These are phyloP conservation scores for Gossypium sturtianum DNA, from an alignment of 345 rosid species.

Conservation along the genomic window DNA sequence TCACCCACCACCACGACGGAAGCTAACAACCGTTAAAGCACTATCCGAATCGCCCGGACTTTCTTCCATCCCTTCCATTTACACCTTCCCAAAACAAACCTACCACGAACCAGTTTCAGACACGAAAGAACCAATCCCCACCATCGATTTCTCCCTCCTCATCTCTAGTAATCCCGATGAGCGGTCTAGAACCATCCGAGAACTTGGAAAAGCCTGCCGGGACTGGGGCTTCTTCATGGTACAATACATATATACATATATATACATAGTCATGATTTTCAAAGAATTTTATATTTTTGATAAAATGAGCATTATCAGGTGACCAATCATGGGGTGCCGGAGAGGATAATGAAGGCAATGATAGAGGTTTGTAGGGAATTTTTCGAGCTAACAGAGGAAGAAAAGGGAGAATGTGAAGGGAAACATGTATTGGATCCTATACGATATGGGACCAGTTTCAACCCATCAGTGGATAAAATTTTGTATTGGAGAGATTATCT, in stretches of 20 bases:
- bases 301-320: constrained; percentile 21
- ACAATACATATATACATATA: constrained; percentile 9
- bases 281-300: not conserved
- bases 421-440: constrained; percentile 50
- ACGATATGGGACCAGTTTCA: constrained; percentile 54
- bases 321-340: constrained; percentile 44
- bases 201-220: constrained; percentile 46
- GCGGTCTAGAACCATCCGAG: constrained; percentile 24
- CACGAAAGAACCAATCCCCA: constrained; percentile 31
- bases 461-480: constrained; percentile 31
- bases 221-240: constrained; percentile 69
- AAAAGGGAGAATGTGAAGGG: constrained; percentile 35
- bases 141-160: constrained; percentile 45
- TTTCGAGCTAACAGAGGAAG: constrained; percentile 46
- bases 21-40: constrained; percentile 16
- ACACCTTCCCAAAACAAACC: constrained; percentile 10
- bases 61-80: constrained; percentile 17
- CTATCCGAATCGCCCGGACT: constrained; percentile 32
- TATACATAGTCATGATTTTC: not conserved
- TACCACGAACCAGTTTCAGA: constrained; percentile 8
- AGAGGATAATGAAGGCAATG: constrained; percentile 16
- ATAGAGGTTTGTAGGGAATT: constrained; percentile 22
- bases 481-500: constrained; percentile 53
- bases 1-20: not conserved
- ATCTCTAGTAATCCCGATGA: constrained; percentile 24